Percentiles rank a stretch among this genome's conserved stretches.
These are phyloP conservation scores for Astragalus glycyphyllos DNA, from an alignment of 306 rosid genomes.

Conservation along the genomic window DNA sequence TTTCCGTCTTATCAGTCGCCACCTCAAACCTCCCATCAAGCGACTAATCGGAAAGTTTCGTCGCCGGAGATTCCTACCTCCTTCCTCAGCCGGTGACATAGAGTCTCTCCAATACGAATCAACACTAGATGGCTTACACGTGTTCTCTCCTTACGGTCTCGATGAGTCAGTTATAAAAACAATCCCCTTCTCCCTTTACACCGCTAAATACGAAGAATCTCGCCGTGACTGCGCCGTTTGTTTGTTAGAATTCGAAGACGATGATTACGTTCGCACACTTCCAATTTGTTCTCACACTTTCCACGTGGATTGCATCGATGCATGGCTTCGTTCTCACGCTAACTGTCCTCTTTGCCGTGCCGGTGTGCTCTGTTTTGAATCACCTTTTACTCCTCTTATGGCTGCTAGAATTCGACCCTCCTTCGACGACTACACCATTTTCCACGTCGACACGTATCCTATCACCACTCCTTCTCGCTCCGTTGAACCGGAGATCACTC, in stretches of 20 bases:
- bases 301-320: conserved; percentile 89
- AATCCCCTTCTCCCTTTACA: conserved; percentile 79
- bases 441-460: conserved; percentile 53
- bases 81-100: conserved; percentile 73
- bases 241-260: conserved; percentile 76
- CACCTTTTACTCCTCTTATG: conserved; percentile 88
- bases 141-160: conserved; percentile 78
- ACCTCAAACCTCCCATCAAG: conserved; percentile 62
- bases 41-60: conserved; percentile 56
- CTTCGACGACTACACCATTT: conserved; percentile 65
- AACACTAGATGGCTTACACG: conserved; percentile 60
- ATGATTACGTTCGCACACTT: conserved; percentile 80
- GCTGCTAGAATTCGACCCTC: conserved; percentile 88
- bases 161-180: conserved; percentile 90
- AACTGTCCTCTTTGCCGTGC: conserved; percentile 98
- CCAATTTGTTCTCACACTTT: conserved; percentile 89
- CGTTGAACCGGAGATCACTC: conserved; percentile 64
- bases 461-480: conserved; percentile 36
- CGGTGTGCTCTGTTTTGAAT: conserved; percentile 71
- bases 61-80: conserved; percentile 56
- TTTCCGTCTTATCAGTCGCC: conserved; percentile 88
- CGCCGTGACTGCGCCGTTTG: conserved; percentile 91
- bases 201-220: conserved; percentile 51
- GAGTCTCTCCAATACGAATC: conserved; percentile 83
- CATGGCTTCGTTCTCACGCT: conserved; percentile 94